These are phyloP conservation scores for Neurospora intermedia DNA, from an alignment of 495 filamentous ascomycete genomes.

Conservation along the genomic window DNA sequence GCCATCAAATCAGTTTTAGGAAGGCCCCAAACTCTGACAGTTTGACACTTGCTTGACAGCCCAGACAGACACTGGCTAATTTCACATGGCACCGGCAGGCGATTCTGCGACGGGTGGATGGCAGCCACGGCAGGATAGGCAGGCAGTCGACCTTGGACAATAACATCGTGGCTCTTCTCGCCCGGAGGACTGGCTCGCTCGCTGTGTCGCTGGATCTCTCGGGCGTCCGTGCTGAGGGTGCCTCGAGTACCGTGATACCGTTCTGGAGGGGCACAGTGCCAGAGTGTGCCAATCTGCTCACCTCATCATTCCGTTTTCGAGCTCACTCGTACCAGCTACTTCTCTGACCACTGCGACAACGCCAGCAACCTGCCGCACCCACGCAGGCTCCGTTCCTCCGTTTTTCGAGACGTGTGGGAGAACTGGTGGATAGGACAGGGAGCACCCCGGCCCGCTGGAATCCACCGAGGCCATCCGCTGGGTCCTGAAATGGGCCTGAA, in stretches of 20 bases:
- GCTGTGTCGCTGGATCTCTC: background rate
- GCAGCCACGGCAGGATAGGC: background rate
- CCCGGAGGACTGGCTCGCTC: background rate
- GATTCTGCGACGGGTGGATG: background rate
- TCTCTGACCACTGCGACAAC: background rate
- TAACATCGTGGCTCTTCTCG: background rate
- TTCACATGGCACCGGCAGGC: background rate
- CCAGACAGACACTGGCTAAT: background rate
- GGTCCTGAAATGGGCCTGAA: constrained; percentile 7
- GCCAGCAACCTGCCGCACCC: background rate
- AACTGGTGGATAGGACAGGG: constrained; percentile 1
- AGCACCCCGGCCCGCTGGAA: constrained; percentile 11
- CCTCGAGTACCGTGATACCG: background rate
- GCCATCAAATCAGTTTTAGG: background rate
- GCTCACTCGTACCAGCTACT: background rate
- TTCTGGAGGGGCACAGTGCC: background rate
- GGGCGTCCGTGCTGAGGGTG: background rate
- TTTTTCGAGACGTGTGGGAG: constrained; percentile 3
- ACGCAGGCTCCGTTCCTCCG: constrained; percentile 4
- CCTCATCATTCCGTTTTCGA: constrained; percentile 10
- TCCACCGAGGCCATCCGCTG: constrained; percentile 17
- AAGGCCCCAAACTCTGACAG: background rate
- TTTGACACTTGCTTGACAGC: background rate
- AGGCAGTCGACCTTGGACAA: background rate
- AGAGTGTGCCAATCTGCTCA: constrained; percentile 2